A percentile compares a stretch with the other conserved stretches of the same genome.
Conservation (phyloP, 1,284 basidiomycete species). For the Inonotus hispidus region DNA sequence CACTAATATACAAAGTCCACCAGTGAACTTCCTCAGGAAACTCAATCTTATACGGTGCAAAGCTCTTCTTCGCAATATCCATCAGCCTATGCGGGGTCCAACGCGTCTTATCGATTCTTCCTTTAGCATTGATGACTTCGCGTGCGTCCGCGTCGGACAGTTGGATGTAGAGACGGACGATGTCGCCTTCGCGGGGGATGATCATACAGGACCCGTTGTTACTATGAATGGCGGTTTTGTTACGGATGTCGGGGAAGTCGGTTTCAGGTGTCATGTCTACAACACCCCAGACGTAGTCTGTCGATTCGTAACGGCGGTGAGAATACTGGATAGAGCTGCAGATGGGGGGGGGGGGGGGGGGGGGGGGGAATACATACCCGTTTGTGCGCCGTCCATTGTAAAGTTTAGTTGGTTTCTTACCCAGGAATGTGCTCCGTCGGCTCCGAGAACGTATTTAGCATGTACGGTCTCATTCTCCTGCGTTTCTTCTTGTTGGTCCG, state of each 20-base stretch:
- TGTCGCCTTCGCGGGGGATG: conserved; percentile 38
- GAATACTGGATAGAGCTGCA: neutral
- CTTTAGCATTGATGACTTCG: conserved; percentile 29
- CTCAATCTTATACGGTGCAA: conserved; percentile 63
- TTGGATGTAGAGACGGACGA: conserved; percentile 44
- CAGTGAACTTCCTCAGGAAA: conserved; percentile 59
- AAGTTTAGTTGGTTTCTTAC: conserved; percentile 66
- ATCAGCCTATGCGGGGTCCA: conserved; percentile 38
- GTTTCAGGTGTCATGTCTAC: conserved; percentile 59
- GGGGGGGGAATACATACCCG: conserved; percentile 32
- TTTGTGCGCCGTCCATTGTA: conserved; percentile 73
- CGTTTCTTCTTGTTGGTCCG: conserved; percentile 25
- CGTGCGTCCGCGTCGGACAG: conserved; percentile 30
- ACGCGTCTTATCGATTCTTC: conserved; percentile 37
- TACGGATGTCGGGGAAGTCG: conserved; percentile 80
- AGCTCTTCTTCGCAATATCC: conserved; percentile 39
- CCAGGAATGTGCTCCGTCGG: conserved; percentile 77
- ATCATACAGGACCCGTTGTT: conserved; percentile 43
- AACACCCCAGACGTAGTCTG: conserved; percentile 76
- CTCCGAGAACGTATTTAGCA: conserved; percentile 51
- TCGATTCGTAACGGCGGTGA: neutral
- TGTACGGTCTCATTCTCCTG: conserved; percentile 38
- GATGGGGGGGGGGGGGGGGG: conserved; percentile 11
- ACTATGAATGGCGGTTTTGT: conserved; percentile 56
- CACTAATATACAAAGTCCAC: conserved; percentile 74